Conservation (phyloP, 2,329 filamentous ascomycete genomes). For the Ophiocordyceps australis region DNA sequence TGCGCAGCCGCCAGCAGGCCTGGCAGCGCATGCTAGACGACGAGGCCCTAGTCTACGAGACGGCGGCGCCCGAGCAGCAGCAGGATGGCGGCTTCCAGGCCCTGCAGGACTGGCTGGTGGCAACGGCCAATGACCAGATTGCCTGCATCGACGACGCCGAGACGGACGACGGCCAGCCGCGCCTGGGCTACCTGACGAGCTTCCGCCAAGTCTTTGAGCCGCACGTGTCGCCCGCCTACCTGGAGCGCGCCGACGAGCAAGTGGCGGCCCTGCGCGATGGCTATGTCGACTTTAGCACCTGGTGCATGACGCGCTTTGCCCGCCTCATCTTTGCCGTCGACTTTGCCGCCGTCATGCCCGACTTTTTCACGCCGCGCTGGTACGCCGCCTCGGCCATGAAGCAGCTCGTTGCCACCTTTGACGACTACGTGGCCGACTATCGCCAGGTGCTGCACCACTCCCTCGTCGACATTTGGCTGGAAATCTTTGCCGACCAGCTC, state of each 20-base stretch:
- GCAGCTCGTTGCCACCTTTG: slow-evolving; percentile 85
- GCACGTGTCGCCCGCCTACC: slow-evolving; percentile 63
- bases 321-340: slow-evolving; percentile 79
- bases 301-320: slow-evolving; percentile 79
- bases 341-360: slow-evolving; percentile 64
- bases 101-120: slow-evolving; percentile 88
- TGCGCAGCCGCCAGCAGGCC: slow-evolving; percentile 64
- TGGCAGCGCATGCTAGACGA: slow-evolving; percentile 84
- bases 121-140: slow-evolving; percentile 96
- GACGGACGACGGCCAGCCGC: slow-evolving; percentile 50
- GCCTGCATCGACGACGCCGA: slow-evolving; percentile 91
- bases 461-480: slow-evolving; percentile 77
- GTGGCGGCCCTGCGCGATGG: slow-evolving; percentile 64
- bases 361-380: slow-evolving; percentile 86
- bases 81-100: slow-evolving; percentile 55
- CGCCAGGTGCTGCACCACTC: slow-evolving; percentile 67
- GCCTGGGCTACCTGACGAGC: slow-evolving; percentile 65
- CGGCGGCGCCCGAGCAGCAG: slow-evolving; percentile 19
- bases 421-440: slow-evolving; percentile 89
- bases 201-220: slow-evolving; percentile 74
- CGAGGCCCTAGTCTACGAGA: slow-evolving; percentile 60
- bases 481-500: slow-evolving; percentile 84
- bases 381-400: slow-evolving; percentile 77
- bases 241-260: slow-evolving; percentile 56
- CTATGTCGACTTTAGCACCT: slow-evolving; percentile 88